These are phyloP conservation scores for Aspergillus phoenicis DNA, from an alignment of 2,329 filamentous ascomycete species.

Conservation along the genomic window DNA sequence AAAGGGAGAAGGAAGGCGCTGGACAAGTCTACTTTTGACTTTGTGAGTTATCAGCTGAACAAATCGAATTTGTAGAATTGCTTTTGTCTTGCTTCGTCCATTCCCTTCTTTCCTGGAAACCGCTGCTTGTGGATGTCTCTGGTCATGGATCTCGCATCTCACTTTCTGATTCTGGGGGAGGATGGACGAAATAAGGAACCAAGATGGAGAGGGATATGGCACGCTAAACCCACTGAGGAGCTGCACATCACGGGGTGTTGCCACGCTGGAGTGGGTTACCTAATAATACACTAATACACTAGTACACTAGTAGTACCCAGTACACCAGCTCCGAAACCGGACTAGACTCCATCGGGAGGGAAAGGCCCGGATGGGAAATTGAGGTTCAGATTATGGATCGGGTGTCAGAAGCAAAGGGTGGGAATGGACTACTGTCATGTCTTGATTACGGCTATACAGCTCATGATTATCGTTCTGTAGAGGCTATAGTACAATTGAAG, in stretches of 20 bases:
- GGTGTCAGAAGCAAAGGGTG: background rate
- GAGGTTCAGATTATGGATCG: slow-evolving; percentile 1
- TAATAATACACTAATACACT: background rate
- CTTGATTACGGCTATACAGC: too few species aligned
- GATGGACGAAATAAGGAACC: too few species aligned
- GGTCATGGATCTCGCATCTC: background rate
- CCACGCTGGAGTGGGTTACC: slow-evolving; percentile 7
- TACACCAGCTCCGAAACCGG: background rate
- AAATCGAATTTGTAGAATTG: slow-evolving; percentile 18
- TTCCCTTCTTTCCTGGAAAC: background rate
- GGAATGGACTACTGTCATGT: too few species aligned
- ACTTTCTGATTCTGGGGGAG: background rate
- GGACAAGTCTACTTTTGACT: background rate
- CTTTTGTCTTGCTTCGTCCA: background rate
- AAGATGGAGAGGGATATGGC: background rate
- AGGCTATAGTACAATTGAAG: too few species aligned
- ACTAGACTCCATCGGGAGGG: background rate
- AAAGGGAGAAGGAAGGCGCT: background rate
- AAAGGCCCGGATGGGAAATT: too few species aligned
- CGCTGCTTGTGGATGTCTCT: background rate
- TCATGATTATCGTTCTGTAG: too few species aligned
- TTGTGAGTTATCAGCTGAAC: slow-evolving; percentile 26
- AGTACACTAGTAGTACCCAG: background rate
- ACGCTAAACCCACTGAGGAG: background rate
- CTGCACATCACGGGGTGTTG: slow-evolving; percentile 1